Conservation (phyloP, 2,329 filamentous ascomycete genomes). For the Cladosporium colombiae region DNA sequence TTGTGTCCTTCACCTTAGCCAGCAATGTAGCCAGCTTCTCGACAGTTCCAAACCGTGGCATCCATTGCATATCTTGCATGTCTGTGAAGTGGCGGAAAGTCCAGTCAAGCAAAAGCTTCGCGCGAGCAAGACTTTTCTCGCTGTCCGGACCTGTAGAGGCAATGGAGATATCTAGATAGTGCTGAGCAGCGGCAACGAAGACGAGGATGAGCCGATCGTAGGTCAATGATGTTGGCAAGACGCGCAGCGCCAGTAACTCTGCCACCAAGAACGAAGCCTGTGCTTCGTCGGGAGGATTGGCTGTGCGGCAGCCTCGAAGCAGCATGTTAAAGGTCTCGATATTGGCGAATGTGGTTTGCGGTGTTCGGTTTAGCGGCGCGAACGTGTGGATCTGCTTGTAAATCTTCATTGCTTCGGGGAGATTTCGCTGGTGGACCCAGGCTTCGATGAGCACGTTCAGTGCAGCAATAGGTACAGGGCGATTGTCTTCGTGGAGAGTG, state of each 20-base stretch:
- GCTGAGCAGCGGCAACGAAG: slow-evolving; percentile 42
- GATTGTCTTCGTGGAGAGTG: slow-evolving; percentile 52
- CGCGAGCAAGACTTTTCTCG: background rate
- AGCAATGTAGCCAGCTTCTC: slow-evolving; percentile 32
- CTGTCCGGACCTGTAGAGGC: background rate
- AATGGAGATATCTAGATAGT: background rate
- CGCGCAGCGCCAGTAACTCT: slow-evolving; percentile 60
- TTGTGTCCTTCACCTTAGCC: slow-evolving; percentile 30
- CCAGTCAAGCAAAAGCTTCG: slow-evolving; percentile 32
- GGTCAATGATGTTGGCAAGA: slow-evolving; percentile 58
- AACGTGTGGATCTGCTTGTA: slow-evolving; percentile 61
- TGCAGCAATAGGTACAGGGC: slow-evolving; percentile 53
- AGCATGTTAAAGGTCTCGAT: slow-evolving; percentile 64
- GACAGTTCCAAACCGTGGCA: slow-evolving; percentile 37
- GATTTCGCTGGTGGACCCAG: slow-evolving; percentile 45
- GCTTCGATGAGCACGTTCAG: slow-evolving; percentile 57
- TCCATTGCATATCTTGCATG: slow-evolving; percentile 35
- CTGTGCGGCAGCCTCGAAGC: slow-evolving; percentile 32
- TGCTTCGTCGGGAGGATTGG: slow-evolving; percentile 46
- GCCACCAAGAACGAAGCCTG: slow-evolving; percentile 62
- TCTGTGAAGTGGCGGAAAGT: slow-evolving; percentile 37
- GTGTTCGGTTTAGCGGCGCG: slow-evolving; percentile 28
- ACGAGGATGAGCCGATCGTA: slow-evolving; percentile 64
- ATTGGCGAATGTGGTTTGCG: slow-evolving; percentile 35
- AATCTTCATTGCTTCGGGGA: slow-evolving; percentile 57